Percentiles rank a stretch among this genome's conserved stretches.
Conservation (phyloP, 306 rosid genomes). For the Gillenia trifoliata region DNA sequence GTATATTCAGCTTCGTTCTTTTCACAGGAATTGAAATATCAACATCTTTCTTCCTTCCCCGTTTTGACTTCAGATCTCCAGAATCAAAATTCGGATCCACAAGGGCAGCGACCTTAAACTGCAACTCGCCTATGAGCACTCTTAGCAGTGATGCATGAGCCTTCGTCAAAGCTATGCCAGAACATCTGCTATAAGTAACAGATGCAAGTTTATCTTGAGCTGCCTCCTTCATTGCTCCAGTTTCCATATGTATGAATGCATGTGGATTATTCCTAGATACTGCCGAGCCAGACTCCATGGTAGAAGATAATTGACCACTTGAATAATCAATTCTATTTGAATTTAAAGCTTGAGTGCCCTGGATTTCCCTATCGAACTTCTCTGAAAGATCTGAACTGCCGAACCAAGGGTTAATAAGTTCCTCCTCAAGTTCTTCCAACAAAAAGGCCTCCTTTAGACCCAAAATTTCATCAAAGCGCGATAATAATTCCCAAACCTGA, state of each 20-base stretch:
- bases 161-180: conserved; percentile 79
- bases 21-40: conserved; percentile 57
- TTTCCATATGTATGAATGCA: conserved; percentile 78
- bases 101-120: conserved; percentile 78
- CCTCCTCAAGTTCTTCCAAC: conserved; percentile 77
- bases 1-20: conserved; percentile 69
- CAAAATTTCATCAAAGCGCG: conserved; percentile 67
- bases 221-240: conserved; percentile 77
- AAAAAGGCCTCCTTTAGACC: conserved; percentile 58
- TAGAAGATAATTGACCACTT: conserved; percentile 32
- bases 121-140: conserved; percentile 84
- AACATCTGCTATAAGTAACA: conserved; percentile 63
- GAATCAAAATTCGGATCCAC: conserved; percentile 96
- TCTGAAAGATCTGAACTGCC: conserved; percentile 45
- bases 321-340: conserved; percentile 32
- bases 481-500: conserved; percentile 79
- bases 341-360: conserved; percentile 20
- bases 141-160: conserved; percentile 77
- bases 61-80: conserved; percentile 73
- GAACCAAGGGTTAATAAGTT: conserved; percentile 84
- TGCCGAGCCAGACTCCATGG: conserved; percentile 37
- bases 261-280: conserved; percentile 39
- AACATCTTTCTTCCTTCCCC: conserved; percentile 92
- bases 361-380: conserved; percentile 42
- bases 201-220: conserved; percentile 68